Evolutionary conservation across 2,329 filamentous ascomycete species (phyloP), one percentile per base, ranked within the genome.

Genomic region (Apiospora sp.): DNA sequence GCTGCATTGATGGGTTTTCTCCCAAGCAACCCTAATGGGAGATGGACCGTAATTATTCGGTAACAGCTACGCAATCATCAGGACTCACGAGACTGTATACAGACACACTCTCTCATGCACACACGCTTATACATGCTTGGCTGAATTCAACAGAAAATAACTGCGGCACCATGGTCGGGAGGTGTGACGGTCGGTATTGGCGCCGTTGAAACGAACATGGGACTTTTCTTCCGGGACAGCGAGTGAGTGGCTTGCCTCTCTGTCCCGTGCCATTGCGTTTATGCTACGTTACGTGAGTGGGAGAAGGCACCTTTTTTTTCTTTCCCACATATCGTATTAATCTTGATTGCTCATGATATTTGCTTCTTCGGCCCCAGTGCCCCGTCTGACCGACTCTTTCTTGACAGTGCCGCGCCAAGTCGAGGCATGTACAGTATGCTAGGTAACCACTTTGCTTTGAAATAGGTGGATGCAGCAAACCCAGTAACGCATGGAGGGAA

Each of bases 301-400:
- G 27, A 34, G 27, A 16, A 34, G 51, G 24, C 51, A 30, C 37
- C 27, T 30, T 54, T 30, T 54, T 14, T 30, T 54, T 14, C 14
- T 14, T 14, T n/a, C 16, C 19, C 19, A 22, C 7, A 22, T 49
- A 10, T 49, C 46, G 22, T 49, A 8, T 49, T 19, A 7, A 7
- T 49, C 19, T n/a, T 22, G 22, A 22, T 49, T 49, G 46, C 14
- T 22, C 6, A 34, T 30, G 4, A 8, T 37, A 22, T 22, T 61
- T 61, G 54, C 54, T 61, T 61, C 54, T 61, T 61, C 54, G 54
- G 54, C 54, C 37, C 54, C 30, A 61, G 16, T 16, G 12, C 30
- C 54, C 16, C 30, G 16, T 34, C 58, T 64, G 58, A 41, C 58
- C 58, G 30, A 37, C 54, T 61, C 54, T 61, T 61, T 8, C 30